Evolutionary conservation across 23 red algal genomes (phyloP), one percentile per base, ranked within the genome.

Genomic region (Porphyridium purpureum): DNA sequence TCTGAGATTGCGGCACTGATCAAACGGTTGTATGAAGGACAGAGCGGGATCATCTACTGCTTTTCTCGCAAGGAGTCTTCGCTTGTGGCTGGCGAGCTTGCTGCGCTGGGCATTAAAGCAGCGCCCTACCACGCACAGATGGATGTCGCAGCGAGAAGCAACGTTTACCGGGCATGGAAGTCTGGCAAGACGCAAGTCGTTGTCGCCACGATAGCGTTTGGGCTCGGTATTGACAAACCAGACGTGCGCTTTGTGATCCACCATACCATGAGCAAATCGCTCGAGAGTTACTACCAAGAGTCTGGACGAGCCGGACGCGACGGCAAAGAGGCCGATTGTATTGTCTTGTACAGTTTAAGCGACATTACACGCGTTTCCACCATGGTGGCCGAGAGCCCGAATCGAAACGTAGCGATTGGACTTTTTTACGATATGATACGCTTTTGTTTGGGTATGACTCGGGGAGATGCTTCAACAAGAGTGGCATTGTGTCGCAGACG

Each of bases 181-280:
- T 40, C 21, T 2, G 66, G 57, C 14, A 22, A 46, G 11, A 7
- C 64, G 20, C 4, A 11, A 2, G 56, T 94, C 15, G 70, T 94
- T 11, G 78, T 83, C 23, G 88, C 77, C 35, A 94, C 88, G 1
- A 80, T 94, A 46, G 88, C 88, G 1, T 94, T 94, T 52, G 88
- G 88, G 5, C 71, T 94, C 27, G 88, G 88, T 8, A 94, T 94
- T 38, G 71, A 94, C 56, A 66, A 94, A 54, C 65, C 57, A 3
- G 62, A 84, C 27, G 70, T 79, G 1, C 77, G 88, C 53, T 85
- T 74, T 41, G 70, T 94, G 9, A 80, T 84, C 69, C 88, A 94
- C 31, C 67, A 61, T 28, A 73, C 57, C 25, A 65, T 84, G 25
- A 65, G 77, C 0, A 80, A 75, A 21, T 79, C 54, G 52, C 25